Conservation (phyloP, 148 eudicot genomes). For the Rhododendron kiyosumense region DNA sequence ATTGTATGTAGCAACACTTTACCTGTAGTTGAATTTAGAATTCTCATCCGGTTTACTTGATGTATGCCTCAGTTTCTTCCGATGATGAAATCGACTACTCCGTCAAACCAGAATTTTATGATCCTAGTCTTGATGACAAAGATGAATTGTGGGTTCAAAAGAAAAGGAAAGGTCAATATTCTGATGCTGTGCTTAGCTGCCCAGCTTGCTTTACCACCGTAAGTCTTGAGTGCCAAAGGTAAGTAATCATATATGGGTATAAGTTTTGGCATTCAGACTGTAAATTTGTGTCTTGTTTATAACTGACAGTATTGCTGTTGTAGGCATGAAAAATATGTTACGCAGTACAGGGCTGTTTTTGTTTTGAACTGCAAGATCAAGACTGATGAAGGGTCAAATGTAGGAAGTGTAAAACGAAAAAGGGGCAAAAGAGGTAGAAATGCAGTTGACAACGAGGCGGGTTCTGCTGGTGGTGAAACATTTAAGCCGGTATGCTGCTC, state of each 20-base stretch:
- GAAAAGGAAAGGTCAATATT: slow-evolving; percentile 53
- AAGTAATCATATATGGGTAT: not conserved
- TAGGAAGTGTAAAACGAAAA: slow-evolving; percentile 42
- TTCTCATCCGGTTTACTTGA: slow-evolving; percentile 10
- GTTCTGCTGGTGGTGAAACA: slow-evolving; percentile 24
- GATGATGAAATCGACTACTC: slow-evolving; percentile 86
- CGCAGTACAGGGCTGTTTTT: slow-evolving; percentile 79
- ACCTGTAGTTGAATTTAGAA: not conserved
- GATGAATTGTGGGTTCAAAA: slow-evolving; percentile 75
- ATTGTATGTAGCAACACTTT: not conserved
- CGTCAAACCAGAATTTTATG: slow-evolving; percentile 75
- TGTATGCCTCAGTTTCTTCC: slow-evolving; percentile 57
- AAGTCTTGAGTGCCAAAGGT: slow-evolving; percentile 81
- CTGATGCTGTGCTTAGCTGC: slow-evolving; percentile 94
- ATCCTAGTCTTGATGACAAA: slow-evolving; percentile 69
- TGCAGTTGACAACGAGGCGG: slow-evolving; percentile 18
- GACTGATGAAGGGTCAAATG: slow-evolving; percentile 28
- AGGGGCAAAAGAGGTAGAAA: slow-evolving; percentile 36
- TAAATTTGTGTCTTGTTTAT: not conserved
- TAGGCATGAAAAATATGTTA: slow-evolving; percentile 73
- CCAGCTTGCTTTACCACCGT: slow-evolving; percentile 95
- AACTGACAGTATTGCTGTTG: not conserved
- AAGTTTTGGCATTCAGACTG: not conserved
- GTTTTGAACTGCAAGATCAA: slow-evolving; percentile 64
- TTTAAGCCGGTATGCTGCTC: slow-evolving; percentile 63